Evolutionary conservation across 345 rosid genomes (phyloP), one percentile per base, ranked within the genome.

Genomic region (Arabis hirsuta): DNA sequence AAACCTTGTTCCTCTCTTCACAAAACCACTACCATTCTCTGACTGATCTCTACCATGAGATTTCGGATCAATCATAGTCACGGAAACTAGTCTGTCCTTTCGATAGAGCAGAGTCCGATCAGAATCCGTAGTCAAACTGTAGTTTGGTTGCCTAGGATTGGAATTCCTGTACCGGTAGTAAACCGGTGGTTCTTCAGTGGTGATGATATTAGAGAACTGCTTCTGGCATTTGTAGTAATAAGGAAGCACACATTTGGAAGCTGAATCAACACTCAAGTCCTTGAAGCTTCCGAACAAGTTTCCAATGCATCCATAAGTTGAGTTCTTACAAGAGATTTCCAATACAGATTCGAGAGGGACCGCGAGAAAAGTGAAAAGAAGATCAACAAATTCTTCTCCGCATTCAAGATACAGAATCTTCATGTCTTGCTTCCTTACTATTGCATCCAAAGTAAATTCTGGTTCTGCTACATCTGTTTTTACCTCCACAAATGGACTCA

Each of bases 371-470:
- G 67, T 48, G 59, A 54, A 53, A 4, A 65, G 69, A 22, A 65
- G 58, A 13, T 65, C 45, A 47, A 63, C 68, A 47, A 63, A 63
- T 44, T 65, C 70, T 38, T 65, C 70, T 36, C 70, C 70, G 6
- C 70, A 65, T 39, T 65, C 59, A 24, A 51, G 39, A 39, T 42
- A 53, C 0, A 53, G 0, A 26, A 67, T 6, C 31, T 53, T 41
- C 71, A 53, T 66, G 61, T 41, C 71, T 11, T 47, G 50, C 52
- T 55, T 65, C 14, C 14, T 57, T 12, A 56, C 22, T 6, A 56
- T 6, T 0, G 24, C 41, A 11, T 69, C 65, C 24, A 76, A 6
- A 31, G 63, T 54, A 34, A 62, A 58, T 42, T 59, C 62, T 55
- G 27, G 12, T 34, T 50, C 55, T 42, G 43, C 5, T 4, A 13